Evolutionary conservation across 108 stramenopile species (phyloP).

Genomic region (Cyclotella atomus): DNA sequence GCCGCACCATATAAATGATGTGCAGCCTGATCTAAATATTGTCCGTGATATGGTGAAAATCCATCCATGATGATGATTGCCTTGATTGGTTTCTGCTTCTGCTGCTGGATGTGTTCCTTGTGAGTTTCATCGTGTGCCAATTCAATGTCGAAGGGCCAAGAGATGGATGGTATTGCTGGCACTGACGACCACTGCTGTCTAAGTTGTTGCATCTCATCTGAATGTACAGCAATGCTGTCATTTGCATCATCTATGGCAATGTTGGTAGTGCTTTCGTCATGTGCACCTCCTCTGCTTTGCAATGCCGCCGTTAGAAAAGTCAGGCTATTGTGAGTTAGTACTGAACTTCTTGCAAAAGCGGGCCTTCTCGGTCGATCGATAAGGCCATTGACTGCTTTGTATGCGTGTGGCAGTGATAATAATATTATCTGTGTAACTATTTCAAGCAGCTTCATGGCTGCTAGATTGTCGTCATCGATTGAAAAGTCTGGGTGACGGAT

Average conservation of each 20-base stretch:
- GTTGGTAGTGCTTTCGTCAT: no score
- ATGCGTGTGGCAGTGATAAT: no score
- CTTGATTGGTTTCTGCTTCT: conserved; percentile 19
- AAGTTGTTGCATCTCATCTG: conserved; percentile 12
- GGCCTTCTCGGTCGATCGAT: background rate
- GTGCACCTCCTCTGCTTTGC: background rate
- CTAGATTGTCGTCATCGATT: no score
- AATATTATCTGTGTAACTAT: no score
- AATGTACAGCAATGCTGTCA: background rate
- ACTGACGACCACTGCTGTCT: conserved; percentile 36
- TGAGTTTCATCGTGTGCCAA: background rate
- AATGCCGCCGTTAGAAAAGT: background rate
- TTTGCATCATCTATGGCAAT: background rate
- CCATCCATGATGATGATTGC: conserved; percentile 76
- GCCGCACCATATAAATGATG: conserved; percentile 62
- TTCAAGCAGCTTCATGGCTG: no score
- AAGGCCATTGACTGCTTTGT: background rate
- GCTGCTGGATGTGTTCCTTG: conserved; percentile 2
- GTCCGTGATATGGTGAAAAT: conserved; percentile 80
- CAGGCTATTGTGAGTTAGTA: background rate
- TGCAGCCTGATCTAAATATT: conserved; percentile 63
- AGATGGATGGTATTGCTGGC: conserved; percentile 43
- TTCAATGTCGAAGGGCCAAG: conserved; percentile 28
- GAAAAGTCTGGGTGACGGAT: no score
- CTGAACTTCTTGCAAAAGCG: background rate